Base-by-base conservation (phyloP, 345 rosid species). In the Gossypium arboreum region DNA sequence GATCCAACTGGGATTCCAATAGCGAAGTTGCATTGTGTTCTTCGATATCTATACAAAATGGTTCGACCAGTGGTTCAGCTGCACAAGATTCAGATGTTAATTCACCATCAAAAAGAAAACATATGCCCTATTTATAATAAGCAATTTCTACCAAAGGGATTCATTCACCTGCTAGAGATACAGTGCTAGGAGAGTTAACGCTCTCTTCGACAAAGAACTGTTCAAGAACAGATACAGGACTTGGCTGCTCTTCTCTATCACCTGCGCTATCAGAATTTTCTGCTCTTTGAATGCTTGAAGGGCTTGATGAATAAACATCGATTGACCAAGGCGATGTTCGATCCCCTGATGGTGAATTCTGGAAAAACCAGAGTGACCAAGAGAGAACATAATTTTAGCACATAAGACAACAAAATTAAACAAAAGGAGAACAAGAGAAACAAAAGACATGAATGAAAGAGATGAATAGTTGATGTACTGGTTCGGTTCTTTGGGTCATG, bases 201-300 rank as follows among this genome's bases (percentile, higher is more conserved):
- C 59, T 59, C 9, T 85, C 92, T 73, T 86, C 90, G 17, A 72
- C 11, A 68, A 61, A 79, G 57, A 79, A 79, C 45, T 81, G 84
- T 55, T 86, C 88, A 2, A 89, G 89, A 66, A 91, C 90, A 41
- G 92, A 86, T 25, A 89, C 78, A 5, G 91, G 90, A 86, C 94
- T 88, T 27, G 89, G 86, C 75, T 88, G 91, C 70, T 86, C 90
- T 66, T 71, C 63, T 70, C 76, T 61, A n/a, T 76, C 80, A 39
- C 79, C 78, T 25, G 7, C 44, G 67, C 73, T 75, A 54, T 67
- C 64, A 60, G 79, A 63, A n/a, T 64, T 76, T 71, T 77, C 84
- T 56, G 75, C 12, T 17, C 15, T 80, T 15, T 74, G 81, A 60
- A 15, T 79, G 70, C 62, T 76, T 58, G 39, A 27, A 60, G 86